Percentiles rank a stretch among this genome's conserved stretches.
These are phyloP conservation scores for Suillus luteus DNA, from an alignment of 768 basidiomycete genomes.

Conservation along the genomic window DNA sequence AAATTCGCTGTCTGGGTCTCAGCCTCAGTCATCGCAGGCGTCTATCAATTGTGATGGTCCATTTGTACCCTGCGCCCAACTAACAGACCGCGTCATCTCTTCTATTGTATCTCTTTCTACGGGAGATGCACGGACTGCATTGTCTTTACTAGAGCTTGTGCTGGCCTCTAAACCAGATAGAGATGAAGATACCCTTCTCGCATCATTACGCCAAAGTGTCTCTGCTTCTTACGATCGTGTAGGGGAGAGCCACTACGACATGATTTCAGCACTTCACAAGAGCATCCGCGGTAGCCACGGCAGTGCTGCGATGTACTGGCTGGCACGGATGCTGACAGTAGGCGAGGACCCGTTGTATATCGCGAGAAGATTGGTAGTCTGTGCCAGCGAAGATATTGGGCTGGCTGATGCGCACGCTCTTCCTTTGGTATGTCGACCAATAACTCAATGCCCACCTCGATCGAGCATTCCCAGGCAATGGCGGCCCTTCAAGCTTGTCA, in stretches of 20 bases:
- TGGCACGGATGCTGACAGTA: conserved; percentile 78
- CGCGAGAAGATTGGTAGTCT: conserved; percentile 71
- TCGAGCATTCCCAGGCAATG: conserved; percentile 48
- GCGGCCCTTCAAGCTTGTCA: conserved; percentile 67
- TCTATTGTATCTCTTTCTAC: conserved; percentile 55
- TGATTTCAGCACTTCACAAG: conserved; percentile 86
- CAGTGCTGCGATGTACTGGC: conserved; percentile 84
- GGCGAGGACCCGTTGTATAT: conserved; percentile 84
- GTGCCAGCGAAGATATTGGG: conserved; percentile 87
- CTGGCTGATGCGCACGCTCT: conserved; percentile 78
- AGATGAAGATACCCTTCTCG: conserved; percentile 52
- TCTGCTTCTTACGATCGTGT: conserved; percentile 72
- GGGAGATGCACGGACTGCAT: conserved; percentile 78
- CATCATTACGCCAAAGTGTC: conserved; percentile 60
- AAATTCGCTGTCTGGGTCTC: conserved; percentile 16
- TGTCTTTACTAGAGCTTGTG: conserved; percentile 75
- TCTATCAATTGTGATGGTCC: conserved; percentile 19
- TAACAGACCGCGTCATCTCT: conserved; percentile 49
- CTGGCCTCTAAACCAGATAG: conserved; percentile 44
- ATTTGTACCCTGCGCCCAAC: conserved; percentile 35
- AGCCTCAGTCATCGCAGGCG: conserved; percentile 22
- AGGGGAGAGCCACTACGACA: conserved; percentile 77
- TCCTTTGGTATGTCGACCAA: conserved; percentile 53
- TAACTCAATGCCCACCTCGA: conserved; percentile 14
- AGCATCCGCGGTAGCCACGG: conserved; percentile 76